These are phyloP conservation scores for Lophiostoma macrostomum DNA, from an alignment of 495 filamentous ascomycete genomes.

Conservation along the genomic window DNA sequence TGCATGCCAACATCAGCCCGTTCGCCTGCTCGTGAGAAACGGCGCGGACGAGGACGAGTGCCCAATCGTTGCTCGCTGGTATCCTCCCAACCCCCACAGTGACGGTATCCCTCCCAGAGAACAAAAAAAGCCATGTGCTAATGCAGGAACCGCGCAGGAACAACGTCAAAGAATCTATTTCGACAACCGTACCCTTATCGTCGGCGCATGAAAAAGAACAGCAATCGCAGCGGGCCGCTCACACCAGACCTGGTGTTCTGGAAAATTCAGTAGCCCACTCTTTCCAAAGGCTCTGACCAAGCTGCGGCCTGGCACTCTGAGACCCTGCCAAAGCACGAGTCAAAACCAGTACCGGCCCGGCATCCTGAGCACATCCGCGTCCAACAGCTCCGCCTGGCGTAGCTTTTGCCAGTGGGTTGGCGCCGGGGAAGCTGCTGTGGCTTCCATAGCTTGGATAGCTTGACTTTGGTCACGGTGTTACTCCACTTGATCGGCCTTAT, in stretches of 20 bases:
- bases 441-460: conserved; percentile 25
- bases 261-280: conserved; percentile 25
- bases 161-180: conserved; percentile 6
- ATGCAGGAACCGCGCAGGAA: conserved; percentile 37
- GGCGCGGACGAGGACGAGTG: conserved; percentile 5
- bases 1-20: conserved; percentile 13
- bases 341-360: conserved; percentile 15
- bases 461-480: conserved; percentile 15
- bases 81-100: conserved; percentile 20
- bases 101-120: not conserved
- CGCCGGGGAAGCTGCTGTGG: conserved; percentile 29
- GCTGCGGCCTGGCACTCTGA: too few relatives aligned
- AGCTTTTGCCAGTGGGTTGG: conserved; percentile 20
- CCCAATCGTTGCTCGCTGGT: conserved; percentile 16
- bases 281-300: too few relatives aligned
- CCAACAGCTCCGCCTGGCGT: conserved; percentile 19
- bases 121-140: conserved; percentile 20
- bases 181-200: not conserved
- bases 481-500: conserved; percentile 31
- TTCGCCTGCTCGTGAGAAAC: conserved; percentile 25
- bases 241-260: too few relatives aligned
- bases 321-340: conserved; percentile 17
- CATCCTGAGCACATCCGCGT: conserved; percentile 16
- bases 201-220: conserved; percentile 16
- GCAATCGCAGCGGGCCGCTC: too few relatives aligned